Base-by-base conservation (phyloP, 257 asterid species). In the Avicennia marina region DNA sequence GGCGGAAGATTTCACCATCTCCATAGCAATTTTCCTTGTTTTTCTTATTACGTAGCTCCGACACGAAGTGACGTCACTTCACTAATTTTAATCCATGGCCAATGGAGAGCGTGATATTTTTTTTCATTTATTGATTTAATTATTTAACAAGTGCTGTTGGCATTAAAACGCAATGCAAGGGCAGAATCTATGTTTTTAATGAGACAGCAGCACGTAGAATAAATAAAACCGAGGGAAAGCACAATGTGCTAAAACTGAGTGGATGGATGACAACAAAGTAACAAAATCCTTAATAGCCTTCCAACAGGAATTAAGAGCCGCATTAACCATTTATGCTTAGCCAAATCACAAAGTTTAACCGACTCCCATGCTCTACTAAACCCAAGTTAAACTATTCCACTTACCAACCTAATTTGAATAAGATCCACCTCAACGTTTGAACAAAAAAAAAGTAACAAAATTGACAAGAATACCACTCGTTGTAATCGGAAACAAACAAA, bases 201-300 rank as follows among this genome's bases (percentile, higher is more conserved):
- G 8, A 29, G 4, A 29, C 41, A 36, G 2, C 10, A 46, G 33
- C 49, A 57, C 13, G 3, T 40, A 46, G 65, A 58, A 56, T 25
- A 46, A 41, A 18, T 56, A 42, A 33, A 22, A 50, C 18, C 62
- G 32, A 31, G 17, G 24, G 27, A 56, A 25, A 47, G 18, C 8
- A 9, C 33, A 41, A 39, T 19, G 40, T 11, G 33, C 43, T 12
- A 32, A 62, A 34, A 26, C 26, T 53, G 31, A 58, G 40, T 19
- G 24, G 62, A 63, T 41, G 46, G 36, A 52, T 40, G 31, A 48
- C 36, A 58, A 34, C 62, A 39, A 60, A 39, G 47, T 46, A 42
- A 49, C 21, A 39, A 63, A 10, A 22, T 7, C 11, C 6, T 2
- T 6, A 10, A 7, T 13, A 38, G 60, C 59, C 47, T 56, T 15